Percentiles rank a stretch among this genome's conserved stretches.
Conservation (phyloP, 1,284 basidiomycete genomes). For the Athelia sp. region DNA sequence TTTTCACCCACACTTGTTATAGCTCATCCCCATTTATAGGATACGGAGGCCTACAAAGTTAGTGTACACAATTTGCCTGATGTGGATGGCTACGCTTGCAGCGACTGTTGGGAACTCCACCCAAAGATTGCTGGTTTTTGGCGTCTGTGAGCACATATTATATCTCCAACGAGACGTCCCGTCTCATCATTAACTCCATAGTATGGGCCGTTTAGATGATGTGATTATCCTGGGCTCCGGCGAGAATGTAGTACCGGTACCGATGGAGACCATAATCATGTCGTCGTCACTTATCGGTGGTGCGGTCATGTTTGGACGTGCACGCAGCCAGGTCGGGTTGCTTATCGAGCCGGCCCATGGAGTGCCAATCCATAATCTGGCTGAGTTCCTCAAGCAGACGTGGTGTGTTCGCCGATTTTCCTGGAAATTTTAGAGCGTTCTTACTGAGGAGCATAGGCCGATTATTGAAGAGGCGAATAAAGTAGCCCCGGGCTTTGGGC, state of each 20-base stretch:
- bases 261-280: constrained; percentile 22
- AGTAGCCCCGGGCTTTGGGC: constrained; percentile 29
- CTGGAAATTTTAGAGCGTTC: background rate
- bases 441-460: constrained; percentile 15
- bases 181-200: background rate
- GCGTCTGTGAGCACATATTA: constrained; percentile 9
- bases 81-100: constrained; percentile 13
- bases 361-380: constrained; percentile 25
- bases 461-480: constrained; percentile 37
- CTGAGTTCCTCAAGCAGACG: constrained; percentile 26
- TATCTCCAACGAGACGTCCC: background rate
- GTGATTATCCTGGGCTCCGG: constrained; percentile 23
- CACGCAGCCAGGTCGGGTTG: constrained; percentile 31
- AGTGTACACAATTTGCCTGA: constrained; percentile 13
- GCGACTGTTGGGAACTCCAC: constrained; percentile 12
- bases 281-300: constrained; percentile 20
- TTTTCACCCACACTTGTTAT: background rate
- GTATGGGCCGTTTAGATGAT: constrained; percentile 17
- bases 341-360: constrained; percentile 30
- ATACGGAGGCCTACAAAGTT: constrained; percentile 1
- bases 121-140: constrained; percentile 12
- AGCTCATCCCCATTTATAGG: constrained; percentile 1
- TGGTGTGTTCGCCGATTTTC: constrained; percentile 25
- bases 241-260: constrained; percentile 26
- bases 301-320: constrained; percentile 35